Percentiles rank a stretch among this genome's conserved stretches.
Conservation (phyloP, 2,329 filamentous ascomycete genomes). For the Clonostachys rhizophaga region DNA sequence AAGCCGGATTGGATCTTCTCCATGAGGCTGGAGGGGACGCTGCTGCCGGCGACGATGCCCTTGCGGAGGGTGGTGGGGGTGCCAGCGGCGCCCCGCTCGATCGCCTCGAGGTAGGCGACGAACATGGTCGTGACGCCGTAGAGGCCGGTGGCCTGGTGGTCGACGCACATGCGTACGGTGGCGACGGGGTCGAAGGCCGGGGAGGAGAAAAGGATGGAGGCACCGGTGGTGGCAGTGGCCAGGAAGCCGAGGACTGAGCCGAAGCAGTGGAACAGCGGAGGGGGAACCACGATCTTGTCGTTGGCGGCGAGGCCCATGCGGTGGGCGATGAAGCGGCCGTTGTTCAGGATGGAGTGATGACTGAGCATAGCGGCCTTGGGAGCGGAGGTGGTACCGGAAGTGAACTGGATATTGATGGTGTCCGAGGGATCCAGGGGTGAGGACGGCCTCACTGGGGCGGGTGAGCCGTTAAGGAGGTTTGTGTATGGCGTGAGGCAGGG, state of each 20-base stretch:
- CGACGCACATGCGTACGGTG: slow-evolving; percentile 53
- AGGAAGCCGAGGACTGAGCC: slow-evolving; percentile 91
- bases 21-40: slow-evolving; percentile 82
- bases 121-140: slow-evolving; percentile 97
- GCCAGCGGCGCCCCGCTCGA: slow-evolving; percentile 9
- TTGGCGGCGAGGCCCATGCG: slow-evolving; percentile 73
- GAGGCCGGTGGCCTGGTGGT: slow-evolving; percentile 56
- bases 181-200: slow-evolving; percentile 82
- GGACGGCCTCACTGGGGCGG: slow-evolving; percentile 31
- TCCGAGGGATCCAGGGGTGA: slow-evolving; percentile 54
- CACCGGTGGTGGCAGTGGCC: slow-evolving; percentile 79
- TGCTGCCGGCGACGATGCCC: slow-evolving; percentile 86
- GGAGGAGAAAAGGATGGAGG: slow-evolving; percentile 77
- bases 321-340: slow-evolving; percentile 77
- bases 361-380: slow-evolving; percentile 90
- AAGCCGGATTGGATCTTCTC: slow-evolving; percentile 65
- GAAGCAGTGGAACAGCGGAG: slow-evolving; percentile 87
- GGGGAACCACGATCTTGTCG: slow-evolving; percentile 80
- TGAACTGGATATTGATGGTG: slow-evolving; percentile 93
- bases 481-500: slow-evolving; percentile 40
- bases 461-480: slow-evolving; percentile 26
- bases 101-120: slow-evolving; percentile 73
- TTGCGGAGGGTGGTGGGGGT: slow-evolving; percentile 59
- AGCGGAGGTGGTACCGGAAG: slow-evolving; percentile 84
- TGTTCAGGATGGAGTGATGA: slow-evolving; percentile 87